These are phyloP conservation scores for Aspergillus carlsbadensis DNA, from an alignment of 495 filamentous ascomycete species.

Conservation along the genomic window DNA sequence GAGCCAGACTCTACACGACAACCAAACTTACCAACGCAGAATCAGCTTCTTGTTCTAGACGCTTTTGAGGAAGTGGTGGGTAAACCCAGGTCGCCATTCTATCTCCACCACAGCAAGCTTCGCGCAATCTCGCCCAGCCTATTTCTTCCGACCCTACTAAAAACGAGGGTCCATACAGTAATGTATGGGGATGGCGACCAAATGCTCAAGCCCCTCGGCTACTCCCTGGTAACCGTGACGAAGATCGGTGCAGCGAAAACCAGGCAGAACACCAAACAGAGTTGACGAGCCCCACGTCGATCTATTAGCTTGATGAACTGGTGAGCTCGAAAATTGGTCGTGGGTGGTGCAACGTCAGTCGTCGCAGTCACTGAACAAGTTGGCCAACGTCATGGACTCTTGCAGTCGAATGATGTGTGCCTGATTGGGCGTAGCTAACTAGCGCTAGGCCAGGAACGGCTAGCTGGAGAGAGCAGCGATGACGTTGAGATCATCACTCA, in stretches of 20 bases:
- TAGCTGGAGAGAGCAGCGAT: constrained; percentile 29
- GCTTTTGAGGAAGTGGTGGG: constrained; percentile 65
- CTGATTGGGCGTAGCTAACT: constrained; percentile 22
- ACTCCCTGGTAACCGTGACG: not conserved
- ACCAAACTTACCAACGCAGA: constrained; percentile 58
- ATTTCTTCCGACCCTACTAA: not conserved
- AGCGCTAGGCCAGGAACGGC: constrained; percentile 17
- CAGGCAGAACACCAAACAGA: constrained; percentile 7
- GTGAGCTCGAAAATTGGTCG: constrained; percentile 5
- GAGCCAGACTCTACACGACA: not conserved
- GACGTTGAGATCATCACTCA: constrained; percentile 33
- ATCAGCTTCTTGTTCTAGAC: constrained; percentile 66
- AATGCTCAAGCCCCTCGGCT: not conserved
- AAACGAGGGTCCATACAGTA: not conserved
- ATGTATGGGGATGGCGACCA: not conserved
- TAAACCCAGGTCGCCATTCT: constrained; percentile 76
- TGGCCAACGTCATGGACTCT: constrained; percentile 35
- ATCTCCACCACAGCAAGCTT: not conserved
- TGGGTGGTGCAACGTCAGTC: constrained; percentile 25
- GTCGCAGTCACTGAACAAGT: constrained; percentile 6
- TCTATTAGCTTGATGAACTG: constrained; percentile 9
- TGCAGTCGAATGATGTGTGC: constrained; percentile 13
- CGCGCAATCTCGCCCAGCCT: constrained; percentile 4
- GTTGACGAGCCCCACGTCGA: constrained; percentile 24
- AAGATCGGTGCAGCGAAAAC: constrained; percentile 4